These are phyloP conservation scores for Thermomucor indicae-seudaticae DNA, from an alignment of 371 early-diverging fungal species.

Conservation along the genomic window DNA sequence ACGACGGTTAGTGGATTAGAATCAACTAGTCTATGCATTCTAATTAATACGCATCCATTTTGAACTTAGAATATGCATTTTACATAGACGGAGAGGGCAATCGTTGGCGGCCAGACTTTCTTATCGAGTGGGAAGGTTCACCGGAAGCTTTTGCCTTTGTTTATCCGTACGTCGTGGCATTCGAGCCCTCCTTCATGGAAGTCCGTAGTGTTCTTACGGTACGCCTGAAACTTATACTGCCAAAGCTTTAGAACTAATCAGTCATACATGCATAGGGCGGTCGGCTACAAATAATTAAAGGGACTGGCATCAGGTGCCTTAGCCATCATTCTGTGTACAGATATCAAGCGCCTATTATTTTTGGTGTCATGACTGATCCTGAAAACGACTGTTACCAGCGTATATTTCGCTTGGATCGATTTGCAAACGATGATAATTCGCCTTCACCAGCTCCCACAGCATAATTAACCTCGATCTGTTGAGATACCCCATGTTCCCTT, in stretches of 20 bases:
- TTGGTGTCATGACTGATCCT: constrained; percentile 26
- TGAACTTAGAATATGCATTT: constrained; percentile 17
- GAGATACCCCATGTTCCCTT: not conserved
- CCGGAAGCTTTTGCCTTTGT: constrained; percentile 20
- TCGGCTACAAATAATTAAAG: constrained; percentile 53
- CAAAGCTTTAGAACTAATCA: not conserved
- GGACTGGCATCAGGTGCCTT: constrained; percentile 44
- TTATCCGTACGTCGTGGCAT: constrained; percentile 25
- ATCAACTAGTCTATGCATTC: no score
- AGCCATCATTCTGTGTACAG: constrained; percentile 17
- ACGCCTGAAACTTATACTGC: not conserved
- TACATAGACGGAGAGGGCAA: constrained; percentile 28
- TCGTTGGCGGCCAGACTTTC: constrained; percentile 9
- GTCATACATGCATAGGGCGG: constrained; percentile 22
- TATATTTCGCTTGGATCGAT: constrained; percentile 13
- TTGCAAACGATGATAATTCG: not conserved
- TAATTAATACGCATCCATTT: not conserved
- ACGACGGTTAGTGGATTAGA: constrained; percentile 21
- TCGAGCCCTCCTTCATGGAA: constrained; percentile 25
- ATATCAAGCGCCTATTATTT: constrained; percentile 6
- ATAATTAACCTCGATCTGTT: not conserved
- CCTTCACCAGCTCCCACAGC: not conserved
- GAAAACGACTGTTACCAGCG: constrained; percentile 12
- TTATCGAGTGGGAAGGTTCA: constrained; percentile 27
- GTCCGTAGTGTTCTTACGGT: constrained; percentile 20